Percentiles rank a stretch among this genome's conserved stretches.
These are phyloP conservation scores for Conticribra weissflogii DNA, from an alignment of 108 stramenopile genomes.

Conservation along the genomic window DNA sequence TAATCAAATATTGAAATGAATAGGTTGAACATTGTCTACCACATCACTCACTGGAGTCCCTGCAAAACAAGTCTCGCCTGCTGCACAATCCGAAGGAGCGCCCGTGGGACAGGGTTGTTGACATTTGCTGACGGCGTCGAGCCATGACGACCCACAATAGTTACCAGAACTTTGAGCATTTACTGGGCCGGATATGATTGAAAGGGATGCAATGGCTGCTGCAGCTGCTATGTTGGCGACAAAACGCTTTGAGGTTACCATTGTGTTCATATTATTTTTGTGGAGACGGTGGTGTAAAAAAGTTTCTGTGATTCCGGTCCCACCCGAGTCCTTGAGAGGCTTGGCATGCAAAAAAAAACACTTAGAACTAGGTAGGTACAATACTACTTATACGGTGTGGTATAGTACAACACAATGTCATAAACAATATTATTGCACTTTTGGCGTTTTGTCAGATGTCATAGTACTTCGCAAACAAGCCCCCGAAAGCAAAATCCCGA, in stretches of 20 bases:
- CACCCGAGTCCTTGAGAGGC: no score
- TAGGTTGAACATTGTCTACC: background rate
- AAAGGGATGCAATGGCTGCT: background rate
- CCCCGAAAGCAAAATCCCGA: no score
- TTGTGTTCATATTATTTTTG: background rate
- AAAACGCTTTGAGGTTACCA: background rate
- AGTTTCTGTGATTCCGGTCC: background rate
- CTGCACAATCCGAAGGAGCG: constrained; percentile 21
- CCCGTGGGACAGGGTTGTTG: constrained; percentile 17
- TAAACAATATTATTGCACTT: no score
- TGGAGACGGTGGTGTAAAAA: background rate
- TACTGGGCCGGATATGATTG: background rate
- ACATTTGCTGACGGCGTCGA: constrained; percentile 29
- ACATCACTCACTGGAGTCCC: constrained; percentile 27
- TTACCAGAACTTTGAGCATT: background rate
- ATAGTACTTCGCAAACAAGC: no score
- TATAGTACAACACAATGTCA: no score
- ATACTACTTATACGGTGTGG: no score
- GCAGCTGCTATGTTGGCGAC: background rate
- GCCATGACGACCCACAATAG: constrained; percentile 28
- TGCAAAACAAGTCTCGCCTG: constrained; percentile 35
- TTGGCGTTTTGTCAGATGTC: no score
- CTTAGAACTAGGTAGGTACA: no score
- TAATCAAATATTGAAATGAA: background rate
- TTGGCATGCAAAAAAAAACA: no score